Evolutionary conservation across 2,329 filamentous ascomycete species (phyloP).

Genomic region (Pyrenophora tritici-repentis): DNA sequence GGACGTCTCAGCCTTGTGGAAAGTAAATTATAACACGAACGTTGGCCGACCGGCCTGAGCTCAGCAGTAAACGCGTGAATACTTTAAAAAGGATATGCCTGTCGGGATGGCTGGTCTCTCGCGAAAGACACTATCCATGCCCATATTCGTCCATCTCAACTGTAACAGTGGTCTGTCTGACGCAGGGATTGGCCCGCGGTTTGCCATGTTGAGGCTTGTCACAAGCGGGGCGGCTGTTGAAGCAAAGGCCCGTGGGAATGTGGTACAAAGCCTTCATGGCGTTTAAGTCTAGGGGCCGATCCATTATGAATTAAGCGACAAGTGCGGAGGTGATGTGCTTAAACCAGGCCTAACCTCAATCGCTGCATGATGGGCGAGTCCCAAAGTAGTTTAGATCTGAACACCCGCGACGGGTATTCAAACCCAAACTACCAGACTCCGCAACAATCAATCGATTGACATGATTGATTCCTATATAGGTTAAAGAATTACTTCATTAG

Average conservation of each 20-base stretch:
- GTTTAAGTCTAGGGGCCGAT: too few relatives aligned
- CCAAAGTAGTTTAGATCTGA: conserved; percentile 1
- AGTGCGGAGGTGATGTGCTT: neutral
- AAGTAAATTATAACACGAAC: neutral
- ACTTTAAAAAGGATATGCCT: neutral
- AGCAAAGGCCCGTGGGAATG: too few relatives aligned
- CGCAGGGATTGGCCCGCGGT: too few relatives aligned
- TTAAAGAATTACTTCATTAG: too few relatives aligned
- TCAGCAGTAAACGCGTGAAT: neutral
- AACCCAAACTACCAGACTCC: too few relatives aligned
- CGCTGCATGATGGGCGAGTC: neutral
- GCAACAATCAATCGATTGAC: too few relatives aligned
- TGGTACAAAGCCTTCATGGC: too few relatives aligned
- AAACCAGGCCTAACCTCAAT: neutral
- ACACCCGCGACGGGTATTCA: neutral
- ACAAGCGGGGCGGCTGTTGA: too few relatives aligned
- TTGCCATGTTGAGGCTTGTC: too few relatives aligned
- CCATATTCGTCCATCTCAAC: too few relatives aligned
- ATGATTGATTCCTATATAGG: too few relatives aligned
- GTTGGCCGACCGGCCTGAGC: neutral
- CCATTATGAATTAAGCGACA: neutral
- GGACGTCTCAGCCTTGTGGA: neutral
- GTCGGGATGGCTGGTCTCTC: neutral
- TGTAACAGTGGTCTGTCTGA: too few relatives aligned
- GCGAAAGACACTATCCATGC: neutral